These are phyloP conservation scores for Letharia columbiana DNA, from an alignment of 495 filamentous ascomycete genomes.

Conservation along the genomic window DNA sequence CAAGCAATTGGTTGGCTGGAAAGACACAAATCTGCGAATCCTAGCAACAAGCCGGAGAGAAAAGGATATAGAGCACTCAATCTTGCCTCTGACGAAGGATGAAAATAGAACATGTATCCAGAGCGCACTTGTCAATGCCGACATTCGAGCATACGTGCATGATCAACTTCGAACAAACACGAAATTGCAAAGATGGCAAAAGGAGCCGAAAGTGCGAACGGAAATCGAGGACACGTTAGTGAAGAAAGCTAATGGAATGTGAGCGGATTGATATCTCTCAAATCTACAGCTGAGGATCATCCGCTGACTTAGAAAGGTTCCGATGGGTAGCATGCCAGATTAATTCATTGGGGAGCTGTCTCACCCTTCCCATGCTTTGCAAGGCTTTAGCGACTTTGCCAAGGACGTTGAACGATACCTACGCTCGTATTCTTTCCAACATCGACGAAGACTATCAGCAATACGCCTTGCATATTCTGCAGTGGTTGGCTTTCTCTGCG, in stretches of 20 bases:
- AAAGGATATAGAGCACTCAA: conserved; percentile 23
- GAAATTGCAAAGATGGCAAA: conserved; percentile 22
- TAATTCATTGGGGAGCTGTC: conserved; percentile 31
- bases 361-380: conserved; percentile 21
- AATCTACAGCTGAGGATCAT: conserved; percentile 9
- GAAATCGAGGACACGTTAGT: conserved; percentile 24
- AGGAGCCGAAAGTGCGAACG: conserved; percentile 14
- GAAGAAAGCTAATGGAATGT: conserved; percentile 34
- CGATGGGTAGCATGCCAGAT: conserved; percentile 38
- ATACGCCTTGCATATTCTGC: conserved; percentile 26
- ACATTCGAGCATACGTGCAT: conserved; percentile 28
- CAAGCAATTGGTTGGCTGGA: conserved; percentile 19
- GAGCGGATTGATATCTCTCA: conserved; percentile 17
- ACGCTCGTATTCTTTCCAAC: conserved; percentile 30
- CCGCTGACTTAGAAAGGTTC: conserved; percentile 30
- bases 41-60: conserved; percentile 30
- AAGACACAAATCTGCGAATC: conserved; percentile 23
- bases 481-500: conserved; percentile 28
- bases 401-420: conserved; percentile 33
- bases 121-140: conserved; percentile 21
- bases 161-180: conserved; percentile 4
- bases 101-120: conserved; percentile 1
- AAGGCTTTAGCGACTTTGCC: conserved; percentile 32
- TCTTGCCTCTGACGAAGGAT: background rate
- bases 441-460: conserved; percentile 25